Evolutionary conservation across 345 rosid genomes (phyloP).

Genomic region (Triadica sebifera): DNA sequence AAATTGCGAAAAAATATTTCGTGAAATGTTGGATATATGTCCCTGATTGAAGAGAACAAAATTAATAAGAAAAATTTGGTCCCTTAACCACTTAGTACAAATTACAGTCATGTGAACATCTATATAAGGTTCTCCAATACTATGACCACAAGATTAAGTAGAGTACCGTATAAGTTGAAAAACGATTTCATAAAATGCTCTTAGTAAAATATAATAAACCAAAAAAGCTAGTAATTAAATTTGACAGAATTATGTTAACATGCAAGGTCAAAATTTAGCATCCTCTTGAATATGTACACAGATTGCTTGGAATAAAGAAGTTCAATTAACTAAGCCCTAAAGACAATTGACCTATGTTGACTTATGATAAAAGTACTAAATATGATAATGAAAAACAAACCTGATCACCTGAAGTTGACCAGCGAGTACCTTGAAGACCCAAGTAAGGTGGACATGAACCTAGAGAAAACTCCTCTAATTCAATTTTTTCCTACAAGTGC

Average conservation of each 20-base stretch:
- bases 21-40: conserved; percentile 13
- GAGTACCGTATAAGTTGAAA: background rate
- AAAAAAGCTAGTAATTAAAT: background rate
- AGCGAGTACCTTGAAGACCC: conserved; percentile 77
- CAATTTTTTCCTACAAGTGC: conserved; percentile 64
- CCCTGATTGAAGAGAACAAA: background rate
- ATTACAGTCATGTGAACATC: background rate
- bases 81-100: background rate
- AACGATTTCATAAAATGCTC: too few relatives aligned
- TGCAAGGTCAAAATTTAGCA: background rate
- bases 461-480: conserved; percentile 76
- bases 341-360: too few relatives aligned
- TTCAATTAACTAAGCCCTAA: background rate
- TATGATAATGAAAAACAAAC: conserved; percentile 35
- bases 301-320: background rate
- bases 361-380: background rate
- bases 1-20: conserved; percentile 5
- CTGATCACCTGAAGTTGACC: conserved; percentile 87
- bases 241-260: background rate
- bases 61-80: conserved; percentile 11
- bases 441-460: conserved; percentile 75
- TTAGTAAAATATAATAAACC: background rate
- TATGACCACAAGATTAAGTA: background rate
- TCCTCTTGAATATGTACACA: background rate
- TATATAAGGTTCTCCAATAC: background rate